A percentile compares a stretch with the other conserved stretches of the same genome.
Conservation (phyloP, 805 yeast genomes). For the Lachancea cidri region DNA sequence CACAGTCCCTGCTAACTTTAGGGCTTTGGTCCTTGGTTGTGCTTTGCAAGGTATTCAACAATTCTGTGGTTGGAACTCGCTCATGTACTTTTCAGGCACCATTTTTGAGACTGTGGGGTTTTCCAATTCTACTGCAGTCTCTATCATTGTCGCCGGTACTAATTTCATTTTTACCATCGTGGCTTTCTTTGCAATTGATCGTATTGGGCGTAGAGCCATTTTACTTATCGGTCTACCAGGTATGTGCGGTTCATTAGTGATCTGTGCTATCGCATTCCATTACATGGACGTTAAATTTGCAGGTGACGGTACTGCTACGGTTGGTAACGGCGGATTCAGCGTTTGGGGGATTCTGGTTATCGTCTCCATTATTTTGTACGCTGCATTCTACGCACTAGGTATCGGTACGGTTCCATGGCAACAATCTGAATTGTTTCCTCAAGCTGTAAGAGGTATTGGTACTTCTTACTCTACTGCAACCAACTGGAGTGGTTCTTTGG, state of each 20-base stretch:
- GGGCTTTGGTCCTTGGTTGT: slow-evolving; percentile 87
- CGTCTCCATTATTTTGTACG: slow-evolving; percentile 78
- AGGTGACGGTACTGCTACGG: slow-evolving; percentile 40
- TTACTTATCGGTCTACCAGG: slow-evolving; percentile 77
- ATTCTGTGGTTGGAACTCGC: slow-evolving; percentile 92
- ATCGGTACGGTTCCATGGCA: slow-evolving; percentile 99
- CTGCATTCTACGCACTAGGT: slow-evolving; percentile 89
- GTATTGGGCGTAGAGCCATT: slow-evolving; percentile 81
- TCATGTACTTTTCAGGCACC: slow-evolving; percentile 92
- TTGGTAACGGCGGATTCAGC: slow-evolving; percentile 43
- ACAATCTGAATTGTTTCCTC: slow-evolving; percentile 92
- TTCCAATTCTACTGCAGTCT: slow-evolving; percentile 85
- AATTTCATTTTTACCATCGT: slow-evolving; percentile 82
- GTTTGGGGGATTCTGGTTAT: slow-evolving; percentile 90
- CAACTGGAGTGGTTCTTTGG: slow-evolving; percentile 93
- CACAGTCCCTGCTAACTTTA: slow-evolving; percentile 67
- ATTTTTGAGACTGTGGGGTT: slow-evolving; percentile 91
- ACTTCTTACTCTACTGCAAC: slow-evolving; percentile 86
- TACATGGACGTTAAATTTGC: slow-evolving; percentile 60
- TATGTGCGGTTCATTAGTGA: slow-evolving; percentile 68
- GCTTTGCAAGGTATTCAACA: slow-evolving; percentile 96
- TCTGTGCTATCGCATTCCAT: slow-evolving; percentile 91
- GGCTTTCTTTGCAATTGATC: slow-evolving; percentile 84
- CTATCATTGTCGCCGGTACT: slow-evolving; percentile 89
- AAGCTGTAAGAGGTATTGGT: slow-evolving; percentile 88